Conservation (phyloP, 2,329 filamentous ascomycete species). For the Daldinia sp. region DNA sequence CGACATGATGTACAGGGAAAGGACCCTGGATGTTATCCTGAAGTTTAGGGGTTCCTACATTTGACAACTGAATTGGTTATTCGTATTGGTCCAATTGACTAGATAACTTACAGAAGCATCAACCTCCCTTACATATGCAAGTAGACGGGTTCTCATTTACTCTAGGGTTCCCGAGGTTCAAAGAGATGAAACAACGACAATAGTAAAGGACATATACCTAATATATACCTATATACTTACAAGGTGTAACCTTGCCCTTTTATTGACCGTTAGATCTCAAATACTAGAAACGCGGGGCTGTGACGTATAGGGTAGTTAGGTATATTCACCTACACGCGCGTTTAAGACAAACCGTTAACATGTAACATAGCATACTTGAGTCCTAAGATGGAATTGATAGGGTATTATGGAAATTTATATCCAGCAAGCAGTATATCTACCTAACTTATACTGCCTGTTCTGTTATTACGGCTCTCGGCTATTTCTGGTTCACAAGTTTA, state of each 20-base stretch:
- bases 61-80: neutral
- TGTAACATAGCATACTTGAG: neutral
- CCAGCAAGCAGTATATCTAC: too few species aligned
- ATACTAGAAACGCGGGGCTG: neutral
- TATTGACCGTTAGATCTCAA: neutral
- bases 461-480: neutral
- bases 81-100: neutral
- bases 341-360: neutral
- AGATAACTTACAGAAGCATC: neutral
- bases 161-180: neutral
- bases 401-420: neutral
- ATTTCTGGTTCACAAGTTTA: too few species aligned
- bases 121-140: neutral
- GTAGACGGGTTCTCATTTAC: neutral
- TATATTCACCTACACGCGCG: neutral
- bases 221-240: neutral
- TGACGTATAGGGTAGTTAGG: neutral
- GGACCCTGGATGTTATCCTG: neutral
- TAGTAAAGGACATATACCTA: neutral
- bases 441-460: neutral
- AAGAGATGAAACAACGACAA: neutral
- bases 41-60: neutral
- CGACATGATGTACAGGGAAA: neutral
- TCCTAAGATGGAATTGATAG: neutral
- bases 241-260: neutral